These are phyloP conservation scores for Lactarius pseudohatsudake DNA, from an alignment of 768 basidiomycete species.

Conservation along the genomic window DNA sequence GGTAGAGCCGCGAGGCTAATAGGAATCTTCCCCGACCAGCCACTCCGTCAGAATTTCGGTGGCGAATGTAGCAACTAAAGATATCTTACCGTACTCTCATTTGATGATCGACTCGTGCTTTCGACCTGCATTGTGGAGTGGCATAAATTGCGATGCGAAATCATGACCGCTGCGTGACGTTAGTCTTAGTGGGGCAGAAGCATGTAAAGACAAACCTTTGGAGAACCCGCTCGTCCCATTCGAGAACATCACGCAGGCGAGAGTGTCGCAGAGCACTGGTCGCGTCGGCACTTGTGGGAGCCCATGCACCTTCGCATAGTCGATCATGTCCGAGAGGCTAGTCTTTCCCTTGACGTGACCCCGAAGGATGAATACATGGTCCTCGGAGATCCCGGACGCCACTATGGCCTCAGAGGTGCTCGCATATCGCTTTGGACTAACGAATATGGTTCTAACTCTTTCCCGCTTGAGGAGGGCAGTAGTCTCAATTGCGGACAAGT, in stretches of 20 bases:
- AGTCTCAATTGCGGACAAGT: constrained; percentile 58
- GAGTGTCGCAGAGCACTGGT: constrained; percentile 48
- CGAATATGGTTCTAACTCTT: constrained; percentile 53
- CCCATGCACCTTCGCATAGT: constrained; percentile 38
- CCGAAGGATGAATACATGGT: constrained; percentile 49
- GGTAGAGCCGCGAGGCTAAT: constrained; percentile 60
- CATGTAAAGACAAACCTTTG: constrained; percentile 48
- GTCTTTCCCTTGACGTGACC: constrained; percentile 43
- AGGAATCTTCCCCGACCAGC: constrained; percentile 47
- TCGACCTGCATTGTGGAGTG: constrained; percentile 38
- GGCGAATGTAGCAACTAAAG: neutral
- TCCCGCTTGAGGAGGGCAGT: constrained; percentile 50
- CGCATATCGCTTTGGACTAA: constrained; percentile 45
- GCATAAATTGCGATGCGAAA: constrained; percentile 61
- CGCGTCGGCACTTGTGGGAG: constrained; percentile 44
- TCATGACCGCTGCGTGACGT: constrained; percentile 56
- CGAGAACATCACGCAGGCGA: constrained; percentile 72
- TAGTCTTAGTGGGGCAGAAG: neutral
- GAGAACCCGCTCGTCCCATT: constrained; percentile 78
- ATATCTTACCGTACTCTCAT: constrained; percentile 43
- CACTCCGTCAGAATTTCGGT: constrained; percentile 34
- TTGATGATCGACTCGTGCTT: constrained; percentile 34
- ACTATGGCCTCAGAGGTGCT: constrained; percentile 42
- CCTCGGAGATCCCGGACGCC: constrained; percentile 37
- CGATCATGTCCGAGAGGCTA: constrained; percentile 48